Base-by-base conservation (phyloP, 768 basidiomycete species). In the Hygrophoropsis aurantiaca region DNA sequence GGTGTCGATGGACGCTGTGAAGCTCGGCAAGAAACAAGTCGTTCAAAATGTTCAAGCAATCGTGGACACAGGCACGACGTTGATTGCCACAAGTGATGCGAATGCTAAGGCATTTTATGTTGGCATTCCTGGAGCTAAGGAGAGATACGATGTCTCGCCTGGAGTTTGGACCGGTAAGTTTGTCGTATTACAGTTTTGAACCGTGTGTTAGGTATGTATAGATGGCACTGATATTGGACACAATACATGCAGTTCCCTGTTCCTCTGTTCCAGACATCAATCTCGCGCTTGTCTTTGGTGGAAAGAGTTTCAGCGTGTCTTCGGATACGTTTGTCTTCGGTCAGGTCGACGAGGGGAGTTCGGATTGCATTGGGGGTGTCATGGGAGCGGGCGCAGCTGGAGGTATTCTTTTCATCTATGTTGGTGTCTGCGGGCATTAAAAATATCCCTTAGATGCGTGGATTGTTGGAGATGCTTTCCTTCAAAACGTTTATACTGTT, bases 271-370 rank as follows among this genome's bases (percentile, higher is more conserved):
- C 44, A 47, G 32, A 38, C 49, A 54, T 25, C 59, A 11, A 46
- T 59, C 34, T 51, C 64, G 44, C 45, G 50, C 44, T 79, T 46
- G 63, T 64, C 0, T 74, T 75, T 53, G 70, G 68, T 49, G 70
- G 69, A 23, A 61, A 62, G 24, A 47, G 50, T 8, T 78, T 74
- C 60, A 40, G 50, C 18, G 62, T 78, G 50, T 58, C 64, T 5
- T 26, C 66, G 15, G 58, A 54, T 5, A 62, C 58, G 15, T 71
- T 76, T 62, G 79, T 75, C 60, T 61, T 79, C 11, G 80, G 78
- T 5, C 57, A 53, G 2, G 49, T 63, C 41, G 56, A 54, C 5
- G 15, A 25, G 2, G 65, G 65, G 42, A 65, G 65, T 10, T 56
- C 53, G 3, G 49, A 69, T 26, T 75, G 74, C 43, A 46, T 74